Percentiles rank a stretch among this genome's conserved stretches.
Evolutionary conservation across 225 moss, liverwort and hornwort genomes (phyloP).

Genomic region (Lunularia cruciata): DNA sequence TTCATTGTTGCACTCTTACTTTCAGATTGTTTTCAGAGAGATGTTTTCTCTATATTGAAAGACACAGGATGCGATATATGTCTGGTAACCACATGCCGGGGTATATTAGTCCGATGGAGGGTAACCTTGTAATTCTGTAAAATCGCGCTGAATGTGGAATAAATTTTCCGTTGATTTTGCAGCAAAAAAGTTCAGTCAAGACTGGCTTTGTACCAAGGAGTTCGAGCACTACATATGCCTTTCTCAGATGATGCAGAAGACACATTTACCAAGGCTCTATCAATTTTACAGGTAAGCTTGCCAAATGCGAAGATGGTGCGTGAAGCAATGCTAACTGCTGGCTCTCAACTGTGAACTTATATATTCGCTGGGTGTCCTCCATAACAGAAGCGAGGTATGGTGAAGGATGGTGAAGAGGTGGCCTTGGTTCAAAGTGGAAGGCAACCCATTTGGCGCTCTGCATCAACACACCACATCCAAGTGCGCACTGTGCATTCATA

Average conservation of each 20-base stretch:
- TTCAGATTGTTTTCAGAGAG: no score
- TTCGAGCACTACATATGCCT: slow-evolving; percentile 71
- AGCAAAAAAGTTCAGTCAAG: slow-evolving; percentile 90
- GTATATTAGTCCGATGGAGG: no score
- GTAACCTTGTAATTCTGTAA: no score
- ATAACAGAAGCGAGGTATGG: slow-evolving; percentile 88
- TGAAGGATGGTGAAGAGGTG: slow-evolving; percentile 89
- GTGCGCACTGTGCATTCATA: slow-evolving; percentile 79
- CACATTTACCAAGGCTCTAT: slow-evolving; percentile 81
- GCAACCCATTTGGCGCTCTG: slow-evolving; percentile 95
- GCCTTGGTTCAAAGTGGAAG: slow-evolving; percentile 96
- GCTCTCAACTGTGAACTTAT: neutral
- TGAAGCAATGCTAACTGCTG: neutral
- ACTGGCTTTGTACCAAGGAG: slow-evolving; percentile 87
- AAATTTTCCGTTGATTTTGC: slow-evolving; percentile 25
- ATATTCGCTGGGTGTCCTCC: neutral
- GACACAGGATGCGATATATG: no score
- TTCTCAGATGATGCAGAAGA: slow-evolving; percentile 92
- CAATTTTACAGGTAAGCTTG: slow-evolving; percentile 66
- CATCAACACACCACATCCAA: slow-evolving; percentile 98
- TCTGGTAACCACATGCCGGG: no score
- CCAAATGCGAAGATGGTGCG: neutral
- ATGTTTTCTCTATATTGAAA: no score
- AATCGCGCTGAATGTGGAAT: neutral
- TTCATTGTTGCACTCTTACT: no score